Conservation (phyloP, 2,329 filamentous ascomycete species). For the Colletotrichum phormii region DNA sequence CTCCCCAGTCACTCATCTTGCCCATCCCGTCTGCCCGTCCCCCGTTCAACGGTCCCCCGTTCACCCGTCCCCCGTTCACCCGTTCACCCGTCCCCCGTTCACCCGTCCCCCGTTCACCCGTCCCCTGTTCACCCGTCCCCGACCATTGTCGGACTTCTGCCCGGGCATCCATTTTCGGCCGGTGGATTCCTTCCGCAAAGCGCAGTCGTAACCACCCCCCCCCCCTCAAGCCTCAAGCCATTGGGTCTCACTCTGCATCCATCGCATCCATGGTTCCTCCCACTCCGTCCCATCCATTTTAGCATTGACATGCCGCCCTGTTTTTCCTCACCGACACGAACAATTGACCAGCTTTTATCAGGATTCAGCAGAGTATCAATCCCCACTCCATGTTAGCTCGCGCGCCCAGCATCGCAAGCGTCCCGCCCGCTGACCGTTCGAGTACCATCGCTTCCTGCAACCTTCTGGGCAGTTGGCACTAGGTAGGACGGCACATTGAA, state of each 20-base stretch:
- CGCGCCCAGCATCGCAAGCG: background rate
- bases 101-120: too few species aligned
- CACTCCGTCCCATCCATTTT: background rate
- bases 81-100: too few species aligned
- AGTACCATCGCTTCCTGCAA: conserved; percentile 15
- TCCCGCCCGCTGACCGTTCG: conserved; percentile 1
- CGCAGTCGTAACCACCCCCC: background rate
- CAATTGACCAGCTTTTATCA: background rate
- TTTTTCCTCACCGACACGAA: conserved; percentile 8
- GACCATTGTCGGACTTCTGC: background rate
- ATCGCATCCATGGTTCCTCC: background rate
- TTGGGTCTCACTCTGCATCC: background rate
- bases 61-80: too few species aligned
- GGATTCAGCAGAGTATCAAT: background rate
- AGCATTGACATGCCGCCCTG: conserved; percentile 8
- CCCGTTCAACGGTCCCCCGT: too few species aligned
- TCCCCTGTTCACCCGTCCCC: background rate
- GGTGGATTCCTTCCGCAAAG: background rate
- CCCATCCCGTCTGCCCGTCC: background rate
- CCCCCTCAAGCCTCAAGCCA: background rate
- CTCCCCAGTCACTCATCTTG: background rate
- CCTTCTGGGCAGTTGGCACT: background rate
- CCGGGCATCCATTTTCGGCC: background rate
- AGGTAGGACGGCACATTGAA: background rate
- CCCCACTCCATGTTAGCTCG: background rate